Conservation (phyloP, 306 rosid species). For the Gynostemma pentaphyllum region DNA sequence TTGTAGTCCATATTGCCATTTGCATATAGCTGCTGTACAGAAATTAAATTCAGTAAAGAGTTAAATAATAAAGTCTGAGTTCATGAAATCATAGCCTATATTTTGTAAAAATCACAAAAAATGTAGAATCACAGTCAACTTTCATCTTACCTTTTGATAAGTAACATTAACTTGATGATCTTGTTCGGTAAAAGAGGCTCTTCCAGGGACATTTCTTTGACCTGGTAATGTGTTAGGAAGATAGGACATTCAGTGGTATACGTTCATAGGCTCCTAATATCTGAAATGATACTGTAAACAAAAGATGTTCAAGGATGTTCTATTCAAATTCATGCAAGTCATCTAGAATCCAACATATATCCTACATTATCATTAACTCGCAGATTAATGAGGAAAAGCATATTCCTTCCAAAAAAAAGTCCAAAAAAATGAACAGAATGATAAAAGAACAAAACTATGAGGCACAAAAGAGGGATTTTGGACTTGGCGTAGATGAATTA, state of each 20-base stretch:
- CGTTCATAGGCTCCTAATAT: neutral
- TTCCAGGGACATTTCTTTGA: constrained; percentile 24
- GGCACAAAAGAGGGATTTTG: too few relatives aligned
- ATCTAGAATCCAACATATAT: neutral
- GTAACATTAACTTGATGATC: constrained; percentile 32
- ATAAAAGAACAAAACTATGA: neutral
- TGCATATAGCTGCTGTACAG: constrained; percentile 46
- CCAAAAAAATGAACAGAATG: neutral
- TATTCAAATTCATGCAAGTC: neutral
- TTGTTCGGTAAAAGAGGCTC: constrained; percentile 32
- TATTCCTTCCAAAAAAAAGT: neutral
- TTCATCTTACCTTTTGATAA: constrained; percentile 48
- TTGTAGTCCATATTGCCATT: constrained; percentile 66
- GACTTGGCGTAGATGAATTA: too few relatives aligned
- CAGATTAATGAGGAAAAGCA: neutral
- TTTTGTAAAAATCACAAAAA: constrained; percentile 2
- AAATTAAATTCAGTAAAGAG: neutral
- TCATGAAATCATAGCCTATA: constrained; percentile 6
- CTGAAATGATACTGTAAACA: neutral
- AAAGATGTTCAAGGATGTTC: neutral
- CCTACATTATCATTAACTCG: too few relatives aligned
- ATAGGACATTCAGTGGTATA: constrained; percentile 12
- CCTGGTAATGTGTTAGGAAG: constrained; percentile 15
- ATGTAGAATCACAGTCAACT: neutral
- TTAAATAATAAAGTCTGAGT: constrained; percentile 10